These are phyloP conservation scores for Colletotrichum aenigma DNA, from an alignment of 2,329 filamentous ascomycete genomes.

Conservation along the genomic window DNA sequence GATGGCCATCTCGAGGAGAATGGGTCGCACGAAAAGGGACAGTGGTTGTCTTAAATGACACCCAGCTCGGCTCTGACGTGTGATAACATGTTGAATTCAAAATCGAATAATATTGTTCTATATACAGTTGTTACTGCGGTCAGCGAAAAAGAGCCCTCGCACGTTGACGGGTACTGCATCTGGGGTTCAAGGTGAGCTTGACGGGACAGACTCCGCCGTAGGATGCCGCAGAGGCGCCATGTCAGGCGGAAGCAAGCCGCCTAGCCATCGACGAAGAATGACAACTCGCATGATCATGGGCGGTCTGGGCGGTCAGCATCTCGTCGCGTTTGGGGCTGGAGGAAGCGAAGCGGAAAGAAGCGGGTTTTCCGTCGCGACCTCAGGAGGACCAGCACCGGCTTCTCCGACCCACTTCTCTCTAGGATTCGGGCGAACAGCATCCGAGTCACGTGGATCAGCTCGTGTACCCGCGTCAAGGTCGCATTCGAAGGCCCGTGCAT, in stretches of 20 bases:
- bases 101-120: neutral
- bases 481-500: neutral
- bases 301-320: neutral
- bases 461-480: neutral
- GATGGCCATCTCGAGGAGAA: neutral
- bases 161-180: neutral
- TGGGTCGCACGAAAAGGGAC: neutral
- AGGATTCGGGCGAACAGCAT: neutral
- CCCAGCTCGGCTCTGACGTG: neutral
- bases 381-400: neutral
- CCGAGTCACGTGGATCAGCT: fast-evolving
- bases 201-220: neutral
- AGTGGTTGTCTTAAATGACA: fast-evolving
- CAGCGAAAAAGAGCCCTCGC: fast-evolving
- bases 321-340: neutral
- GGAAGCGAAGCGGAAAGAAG: neutral
- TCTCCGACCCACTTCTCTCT: neutral
- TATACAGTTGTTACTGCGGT: neutral
- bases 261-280: fast-evolving
- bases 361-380: neutral
- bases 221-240: neutral
- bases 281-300: neutral
- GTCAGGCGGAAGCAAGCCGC: neutral
- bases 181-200: neutral
- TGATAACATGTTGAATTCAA: neutral